Percentiles rank a stretch among this genome's conserved stretches.
phyloP scores from a whole-genome alignment of 352 stramenopile genomes.

The Phytophthora pinifolia region DNA sequence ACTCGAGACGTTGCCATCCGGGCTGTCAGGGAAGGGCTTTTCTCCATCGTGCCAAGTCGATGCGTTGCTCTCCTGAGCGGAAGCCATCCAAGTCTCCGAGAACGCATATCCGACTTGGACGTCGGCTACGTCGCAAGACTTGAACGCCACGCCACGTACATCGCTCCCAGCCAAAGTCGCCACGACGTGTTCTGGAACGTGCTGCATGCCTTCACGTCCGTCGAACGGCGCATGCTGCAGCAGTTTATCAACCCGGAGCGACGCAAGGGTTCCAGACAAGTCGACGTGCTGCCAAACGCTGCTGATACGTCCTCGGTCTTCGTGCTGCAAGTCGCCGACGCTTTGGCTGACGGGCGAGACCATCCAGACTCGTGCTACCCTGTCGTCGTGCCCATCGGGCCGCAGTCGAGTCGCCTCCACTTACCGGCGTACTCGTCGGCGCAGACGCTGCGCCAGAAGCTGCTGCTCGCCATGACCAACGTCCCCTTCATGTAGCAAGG shows the following conservation, averaged over 20 bases:
- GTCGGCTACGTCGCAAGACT: slow-evolving; percentile 30
- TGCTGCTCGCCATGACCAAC: slow-evolving; percentile 59
- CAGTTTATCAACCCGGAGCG: slow-evolving; percentile 47
- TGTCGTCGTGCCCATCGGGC: slow-evolving; percentile 39
- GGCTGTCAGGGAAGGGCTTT: slow-evolving; percentile 55
- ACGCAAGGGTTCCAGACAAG: slow-evolving; percentile 10
- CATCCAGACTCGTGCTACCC: slow-evolving; percentile 64
- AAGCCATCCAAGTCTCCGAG: slow-evolving; percentile 30
- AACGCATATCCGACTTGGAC: slow-evolving; percentile 37
- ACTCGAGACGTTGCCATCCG: slow-evolving; percentile 27
- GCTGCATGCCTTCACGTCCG: slow-evolving; percentile 38
- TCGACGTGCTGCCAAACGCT: neutral
- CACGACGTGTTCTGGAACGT: slow-evolving; percentile 57
- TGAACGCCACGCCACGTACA: slow-evolving; percentile 34
- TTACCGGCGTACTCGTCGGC: slow-evolving; percentile 60
- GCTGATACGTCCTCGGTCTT: slow-evolving; percentile 13
- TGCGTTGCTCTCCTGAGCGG: slow-evolving; percentile 47
- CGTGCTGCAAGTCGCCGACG: slow-evolving; percentile 47
- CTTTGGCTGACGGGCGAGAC: slow-evolving; percentile 41
- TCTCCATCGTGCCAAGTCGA: slow-evolving; percentile 47
- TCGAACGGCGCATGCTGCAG: slow-evolving; percentile 44
- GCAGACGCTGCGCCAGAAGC: slow-evolving; percentile 52
- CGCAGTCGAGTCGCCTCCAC: slow-evolving; percentile 42
- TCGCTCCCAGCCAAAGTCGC: slow-evolving; percentile 18
- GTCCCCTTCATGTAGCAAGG: slow-evolving; percentile 24